Conservation (phyloP, 768 basidiomycete species). For the Trametes cubensis region DNA sequence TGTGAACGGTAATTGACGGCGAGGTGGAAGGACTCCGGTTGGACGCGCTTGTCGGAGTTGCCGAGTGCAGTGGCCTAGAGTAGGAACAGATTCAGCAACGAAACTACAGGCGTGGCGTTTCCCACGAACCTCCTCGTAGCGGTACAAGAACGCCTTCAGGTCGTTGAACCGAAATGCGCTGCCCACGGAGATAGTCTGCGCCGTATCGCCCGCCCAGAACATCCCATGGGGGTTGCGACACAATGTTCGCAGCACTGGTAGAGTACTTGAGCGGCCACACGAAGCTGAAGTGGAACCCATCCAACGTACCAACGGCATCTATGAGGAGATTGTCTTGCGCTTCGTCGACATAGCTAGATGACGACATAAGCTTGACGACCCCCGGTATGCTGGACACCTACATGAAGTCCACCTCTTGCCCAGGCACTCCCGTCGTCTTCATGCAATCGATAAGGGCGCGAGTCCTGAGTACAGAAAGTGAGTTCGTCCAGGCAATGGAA, state of each 20-base stretch:
- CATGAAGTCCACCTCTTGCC: slow-evolving; percentile 57
- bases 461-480: slow-evolving; percentile 33
- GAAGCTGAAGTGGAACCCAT: not conserved
- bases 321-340: slow-evolving; percentile 67
- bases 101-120: too few relatives aligned
- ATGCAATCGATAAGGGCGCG: slow-evolving; percentile 30
- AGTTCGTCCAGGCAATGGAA: slow-evolving; percentile 30
- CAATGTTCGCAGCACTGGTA: slow-evolving; percentile 62
- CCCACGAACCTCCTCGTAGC: slow-evolving; percentile 53
- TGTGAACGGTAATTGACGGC: slow-evolving; percentile 71
- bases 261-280: not conserved
- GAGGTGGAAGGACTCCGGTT: slow-evolving; percentile 55
- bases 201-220: slow-evolving; percentile 82
- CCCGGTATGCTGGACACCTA: slow-evolving; percentile 34
- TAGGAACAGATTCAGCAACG: not conserved
- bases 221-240: slow-evolving; percentile 67
- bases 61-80: not conserved
- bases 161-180: slow-evolving; percentile 75
- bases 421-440: slow-evolving; percentile 35
- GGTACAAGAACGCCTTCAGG: slow-evolving; percentile 65
- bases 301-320: slow-evolving; percentile 50
- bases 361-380: not conserved
- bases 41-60: not conserved
- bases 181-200: slow-evolving; percentile 75
- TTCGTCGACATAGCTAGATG: slow-evolving; percentile 68